phyloP scores from a whole-genome alignment of 176 grass and related monocot species.

The Raddia guianensis region DNA sequence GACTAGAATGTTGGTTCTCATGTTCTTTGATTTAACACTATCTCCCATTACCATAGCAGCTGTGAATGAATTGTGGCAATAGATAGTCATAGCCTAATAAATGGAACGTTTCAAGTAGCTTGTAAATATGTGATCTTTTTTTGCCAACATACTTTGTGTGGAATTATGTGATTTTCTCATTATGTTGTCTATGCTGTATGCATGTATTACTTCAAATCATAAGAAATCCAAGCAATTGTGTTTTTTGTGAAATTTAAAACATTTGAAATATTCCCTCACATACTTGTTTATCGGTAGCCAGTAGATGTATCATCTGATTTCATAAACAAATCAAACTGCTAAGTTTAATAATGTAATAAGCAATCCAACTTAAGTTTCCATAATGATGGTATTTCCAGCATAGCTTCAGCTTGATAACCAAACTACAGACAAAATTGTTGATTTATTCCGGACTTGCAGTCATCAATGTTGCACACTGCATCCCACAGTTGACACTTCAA shows the following conservation, averaged over 20 bases:
- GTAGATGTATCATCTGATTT: neutral
- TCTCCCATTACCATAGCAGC: constrained; percentile 12
- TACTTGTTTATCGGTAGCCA: constrained; percentile 26
- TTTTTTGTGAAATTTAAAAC: constrained; percentile 10
- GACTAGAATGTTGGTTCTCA: neutral
- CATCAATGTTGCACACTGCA: neutral
- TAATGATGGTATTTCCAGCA: neutral
- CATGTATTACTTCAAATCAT: constrained; percentile 58
- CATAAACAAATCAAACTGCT: neutral
- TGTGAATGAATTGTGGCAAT: neutral
- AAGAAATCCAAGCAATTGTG: constrained; percentile 21
- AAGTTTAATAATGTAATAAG: neutral
- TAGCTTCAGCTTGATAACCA: neutral
- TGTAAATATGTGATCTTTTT: constrained; percentile 26
- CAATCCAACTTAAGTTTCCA: neutral
- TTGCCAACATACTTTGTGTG: constrained; percentile 6
- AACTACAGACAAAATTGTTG: neutral
- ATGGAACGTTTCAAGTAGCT: neutral
- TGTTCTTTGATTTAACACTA: neutral
- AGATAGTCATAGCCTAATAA: neutral
- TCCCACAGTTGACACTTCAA: neutral
- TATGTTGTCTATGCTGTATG: constrained; percentile 12
- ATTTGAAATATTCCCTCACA: neutral
- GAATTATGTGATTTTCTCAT: constrained; percentile 6
- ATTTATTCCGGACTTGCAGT: neutral